Evolutionary conservation across 2,329 filamentous ascomycete species (phyloP), one percentile per base, ranked within the genome.

Genomic region (Epichloe sylvatica): DNA sequence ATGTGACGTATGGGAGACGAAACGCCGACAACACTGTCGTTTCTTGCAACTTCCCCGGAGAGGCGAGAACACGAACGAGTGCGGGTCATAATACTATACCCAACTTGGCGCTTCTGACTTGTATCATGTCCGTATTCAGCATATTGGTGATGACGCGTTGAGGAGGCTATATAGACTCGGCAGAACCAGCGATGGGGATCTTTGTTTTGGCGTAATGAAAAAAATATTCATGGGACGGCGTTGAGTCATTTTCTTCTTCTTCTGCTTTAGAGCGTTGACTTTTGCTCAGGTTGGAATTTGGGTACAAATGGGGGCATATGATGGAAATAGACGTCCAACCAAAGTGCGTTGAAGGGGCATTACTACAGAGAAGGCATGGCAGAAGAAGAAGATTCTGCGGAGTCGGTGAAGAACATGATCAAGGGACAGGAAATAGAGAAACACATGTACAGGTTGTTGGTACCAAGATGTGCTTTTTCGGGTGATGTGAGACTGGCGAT

Each of bases 1-100:
- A 62, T 8, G 55, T 58, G 30, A 69, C 66, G 46, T 70, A 70
- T 45, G 67, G 60, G 3, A 51, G 30, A 44, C 59, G 64, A 21
- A 52, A 57, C 19, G 46, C 48, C 9, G 55, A 60, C 25, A 55
- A 51, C 19, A 45, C 53, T 15, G 51, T 53, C 1, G 57, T 67
- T 17, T 59, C 62, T 4, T 70, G 68, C 53, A 70, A 69, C 49
- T 69, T 61, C 30, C 65, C 66, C 0, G 66, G 66, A 30, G 63
- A 67, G 55, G 57, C 64, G 13, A 59, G 63, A 38, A 67, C 66
- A 23, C 58, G 52, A 34, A 52, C 53, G 7, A 62, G 55, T 30
- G 52, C 49, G 0, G 61, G 54, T 5, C 38, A 19, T 19, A 13
- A 17, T 11, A 34, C 51, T 7, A 21, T 52, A 7, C 61, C 61